Percentiles rank a stretch among this genome's conserved stretches.
These are phyloP conservation scores for Lactarius quietus DNA, from an alignment of 768 basidiomycete genomes.

Conservation along the genomic window DNA sequence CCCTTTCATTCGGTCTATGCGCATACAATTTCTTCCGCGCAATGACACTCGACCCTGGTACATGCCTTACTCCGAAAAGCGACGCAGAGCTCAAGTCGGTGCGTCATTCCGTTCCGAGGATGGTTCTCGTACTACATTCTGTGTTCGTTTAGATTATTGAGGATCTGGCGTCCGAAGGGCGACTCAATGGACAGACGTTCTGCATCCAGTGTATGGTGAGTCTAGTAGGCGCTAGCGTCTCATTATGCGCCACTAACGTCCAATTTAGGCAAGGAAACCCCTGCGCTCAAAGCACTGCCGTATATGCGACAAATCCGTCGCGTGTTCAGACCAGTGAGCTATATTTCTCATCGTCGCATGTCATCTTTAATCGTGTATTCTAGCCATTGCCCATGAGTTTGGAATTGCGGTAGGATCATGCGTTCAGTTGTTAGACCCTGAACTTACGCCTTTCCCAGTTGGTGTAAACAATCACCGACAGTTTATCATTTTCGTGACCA, in stretches of 20 bases:
- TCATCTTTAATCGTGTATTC: constrained; percentile 12
- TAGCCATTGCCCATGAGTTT: constrained; percentile 98
- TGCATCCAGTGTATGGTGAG: constrained; percentile 92
- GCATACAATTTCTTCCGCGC: constrained; percentile 89
- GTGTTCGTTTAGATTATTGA: constrained; percentile 66
- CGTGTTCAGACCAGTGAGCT: constrained; percentile 89
- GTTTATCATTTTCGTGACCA: constrained; percentile 88
- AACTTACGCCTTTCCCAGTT: constrained; percentile 43
- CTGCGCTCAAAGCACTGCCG: constrained; percentile 95
- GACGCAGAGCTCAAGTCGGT: constrained; percentile 89
- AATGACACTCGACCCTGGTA: constrained; percentile 85
- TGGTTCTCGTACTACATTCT: too few relatives aligned
- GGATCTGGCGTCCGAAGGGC: constrained; percentile 81
- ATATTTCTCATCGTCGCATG: background rate
- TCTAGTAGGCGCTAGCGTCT: background rate
- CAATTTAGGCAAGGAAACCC: constrained; percentile 71
- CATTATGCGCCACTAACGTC: background rate
- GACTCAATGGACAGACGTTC: constrained; percentile 93
- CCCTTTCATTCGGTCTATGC: constrained; percentile 65
- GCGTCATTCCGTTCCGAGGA: constrained; percentile 30
- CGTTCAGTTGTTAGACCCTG: background rate
- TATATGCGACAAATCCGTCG: constrained; percentile 84
- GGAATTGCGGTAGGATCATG: constrained; percentile 82
- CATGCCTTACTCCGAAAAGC: constrained; percentile 72
- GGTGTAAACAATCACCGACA: constrained; percentile 94